Evolutionary conservation across 495 filamentous ascomycete species (phyloP).

Genomic region (Filosporella fistucella): DNA sequence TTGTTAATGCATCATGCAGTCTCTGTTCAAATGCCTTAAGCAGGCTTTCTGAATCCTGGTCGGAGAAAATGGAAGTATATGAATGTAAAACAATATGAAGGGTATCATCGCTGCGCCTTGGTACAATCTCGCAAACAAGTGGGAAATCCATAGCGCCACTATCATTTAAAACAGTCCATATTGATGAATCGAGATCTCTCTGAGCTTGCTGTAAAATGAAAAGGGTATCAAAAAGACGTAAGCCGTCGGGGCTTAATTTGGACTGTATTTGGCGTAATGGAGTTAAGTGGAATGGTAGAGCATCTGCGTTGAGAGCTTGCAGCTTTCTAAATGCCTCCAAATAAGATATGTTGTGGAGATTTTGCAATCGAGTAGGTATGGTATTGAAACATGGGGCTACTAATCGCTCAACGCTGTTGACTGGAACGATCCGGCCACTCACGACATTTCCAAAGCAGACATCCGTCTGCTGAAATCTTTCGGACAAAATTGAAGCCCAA

Average conservation of each 20-base stretch:
- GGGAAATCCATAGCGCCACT: constrained; percentile 72
- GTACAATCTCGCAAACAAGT: constrained; percentile 64
- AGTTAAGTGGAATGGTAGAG: constrained; percentile 62
- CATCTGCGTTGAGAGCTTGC: constrained; percentile 50
- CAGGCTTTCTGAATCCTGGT: constrained; percentile 2
- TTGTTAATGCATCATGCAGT: constrained; percentile 13
- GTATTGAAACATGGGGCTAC: constrained; percentile 89
- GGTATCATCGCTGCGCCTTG: constrained; percentile 39
- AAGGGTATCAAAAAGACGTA: constrained; percentile 68
- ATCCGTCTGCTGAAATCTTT: constrained; percentile 48
- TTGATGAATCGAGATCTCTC: constrained; percentile 40
- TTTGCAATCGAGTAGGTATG: constrained; percentile 63
- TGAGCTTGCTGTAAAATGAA: constrained; percentile 63
- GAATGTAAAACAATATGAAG: constrained; percentile 42
- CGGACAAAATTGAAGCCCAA: constrained; percentile 58
- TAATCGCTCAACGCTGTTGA: constrained; percentile 63
- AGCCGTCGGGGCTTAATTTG: constrained; percentile 30
- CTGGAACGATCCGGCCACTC: constrained; percentile 61
- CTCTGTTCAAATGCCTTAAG: constrained; percentile 13
- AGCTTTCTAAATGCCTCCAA: constrained; percentile 36
- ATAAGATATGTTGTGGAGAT: constrained; percentile 19
- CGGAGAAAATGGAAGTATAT: constrained; percentile 18
- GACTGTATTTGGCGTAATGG: constrained; percentile 60
- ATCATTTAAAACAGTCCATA: constrained; percentile 67
- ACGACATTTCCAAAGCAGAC: constrained; percentile 82